phyloP scores from a whole-genome alignment of 2,329 filamentous ascomycete genomes.

The Neopestalotiopsis rosae region DNA sequence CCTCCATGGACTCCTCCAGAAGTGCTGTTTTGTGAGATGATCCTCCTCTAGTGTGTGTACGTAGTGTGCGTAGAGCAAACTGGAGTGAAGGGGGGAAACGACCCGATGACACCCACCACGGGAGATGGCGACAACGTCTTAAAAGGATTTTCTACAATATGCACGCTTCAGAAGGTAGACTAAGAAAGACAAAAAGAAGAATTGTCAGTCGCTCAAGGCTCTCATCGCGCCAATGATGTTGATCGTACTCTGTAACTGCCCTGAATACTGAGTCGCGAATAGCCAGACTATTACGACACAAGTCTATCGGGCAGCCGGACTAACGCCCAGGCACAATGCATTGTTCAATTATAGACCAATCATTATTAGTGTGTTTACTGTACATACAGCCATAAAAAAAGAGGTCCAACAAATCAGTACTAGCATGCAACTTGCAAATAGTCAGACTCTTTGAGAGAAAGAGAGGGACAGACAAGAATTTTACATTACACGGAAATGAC shows the following conservation, averaged over 20 bases:
- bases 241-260: background rate
- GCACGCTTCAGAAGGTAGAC: background rate
- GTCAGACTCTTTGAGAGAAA: background rate
- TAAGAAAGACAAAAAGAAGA: background rate
- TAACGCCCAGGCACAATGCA: constrained; percentile 2
- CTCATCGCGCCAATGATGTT: background rate
- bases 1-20: background rate
- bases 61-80: background rate
- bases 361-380: constrained; percentile 1
- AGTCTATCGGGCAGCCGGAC: background rate
- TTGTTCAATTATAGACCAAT: constrained; percentile 4
- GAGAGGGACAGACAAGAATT: background rate
- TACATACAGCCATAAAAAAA: background rate
- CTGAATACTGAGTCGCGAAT: background rate
- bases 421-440: background rate
- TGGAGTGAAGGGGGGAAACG: background rate
- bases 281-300: background rate
- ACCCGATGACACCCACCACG: constrained; percentile 15
- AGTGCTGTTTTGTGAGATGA: constrained; percentile 1
- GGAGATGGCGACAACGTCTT: background rate
- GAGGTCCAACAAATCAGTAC: background rate
- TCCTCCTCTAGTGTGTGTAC: background rate
- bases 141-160: background rate
- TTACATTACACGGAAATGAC: background rate
- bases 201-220: background rate